These are phyloP conservation scores for Rubia yunnanensis DNA, from an alignment of 257 asterid species.

Conservation along the genomic window DNA sequence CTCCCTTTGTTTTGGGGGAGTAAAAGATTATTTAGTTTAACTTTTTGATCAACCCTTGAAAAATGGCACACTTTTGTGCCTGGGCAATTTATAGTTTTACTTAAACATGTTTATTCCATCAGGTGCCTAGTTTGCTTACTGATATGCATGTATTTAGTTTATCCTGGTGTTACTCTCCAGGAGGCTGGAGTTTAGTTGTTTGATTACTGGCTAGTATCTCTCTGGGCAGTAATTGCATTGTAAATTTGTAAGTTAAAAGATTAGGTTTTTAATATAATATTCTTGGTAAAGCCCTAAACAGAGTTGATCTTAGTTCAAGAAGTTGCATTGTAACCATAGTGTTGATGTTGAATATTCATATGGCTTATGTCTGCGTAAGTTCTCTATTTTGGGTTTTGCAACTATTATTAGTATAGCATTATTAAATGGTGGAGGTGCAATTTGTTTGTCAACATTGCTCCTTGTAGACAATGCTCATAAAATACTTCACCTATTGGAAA, in stretches of 20 bases:
- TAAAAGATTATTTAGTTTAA: background rate
- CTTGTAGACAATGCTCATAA: background rate
- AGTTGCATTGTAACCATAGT: conserved; percentile 2
- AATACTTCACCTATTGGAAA: too few species aligned
- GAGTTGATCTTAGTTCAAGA: background rate
- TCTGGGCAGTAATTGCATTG: background rate
- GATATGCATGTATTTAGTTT: background rate
- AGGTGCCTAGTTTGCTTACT: background rate
- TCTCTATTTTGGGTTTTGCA: background rate
- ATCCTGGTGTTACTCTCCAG: background rate
- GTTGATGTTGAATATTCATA: background rate
- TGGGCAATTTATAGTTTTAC: background rate
- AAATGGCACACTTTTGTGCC: too few species aligned
- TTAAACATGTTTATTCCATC: background rate
- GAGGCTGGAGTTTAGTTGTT: background rate
- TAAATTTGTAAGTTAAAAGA: background rate
- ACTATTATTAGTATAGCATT: background rate
- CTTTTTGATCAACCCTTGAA: too few species aligned
- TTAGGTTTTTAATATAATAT: background rate
- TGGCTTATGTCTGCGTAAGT: background rate
- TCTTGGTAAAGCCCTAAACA: background rate
- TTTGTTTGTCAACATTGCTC: background rate
- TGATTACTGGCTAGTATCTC: background rate
- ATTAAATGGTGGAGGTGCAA: background rate
- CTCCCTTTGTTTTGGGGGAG: conserved; percentile 1